Base-by-base conservation (phyloP, 2,329 filamentous ascomycete species). In the Blastomyces silverae region DNA sequence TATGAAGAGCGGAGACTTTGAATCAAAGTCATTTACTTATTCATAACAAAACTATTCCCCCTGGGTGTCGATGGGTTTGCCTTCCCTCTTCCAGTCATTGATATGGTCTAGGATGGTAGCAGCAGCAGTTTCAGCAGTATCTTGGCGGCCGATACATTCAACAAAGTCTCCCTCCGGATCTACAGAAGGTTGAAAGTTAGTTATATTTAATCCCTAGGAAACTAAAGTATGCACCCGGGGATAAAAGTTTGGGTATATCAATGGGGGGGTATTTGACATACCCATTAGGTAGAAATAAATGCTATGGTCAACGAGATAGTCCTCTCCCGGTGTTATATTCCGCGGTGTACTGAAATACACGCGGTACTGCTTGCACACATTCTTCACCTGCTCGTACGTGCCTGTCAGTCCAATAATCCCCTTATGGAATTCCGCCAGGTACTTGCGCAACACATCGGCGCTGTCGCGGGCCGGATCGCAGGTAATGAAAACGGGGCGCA, bases 231-330 rank as follows among this genome's bases (percentile, higher is more conserved):
- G 28, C 20, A 1, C 3, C n/a, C 17, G 17, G n/a, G 22, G 25
- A 50, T 25, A 31, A 37, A 48, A 25, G 28, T 17, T 4, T 10
- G 31, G 34, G 7, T 37, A 57, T 25, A 34, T n/a, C 25, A 39
- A 31, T 2, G 25, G 37, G 42, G 37, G 42, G 20, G n/a, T 52
- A 58, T 1, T 11, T 1, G 20, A 79, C 83, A 77, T 75, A 87
- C 85, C 85, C 94, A 99, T 99, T 70, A 99, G 80, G 78, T 99
- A 99, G 73, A 99, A 99, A 82, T 99, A 99, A 71, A 99, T 99
- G 77, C 92, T 97, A 80, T 99, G 94, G 77, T 99, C 94, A 15
- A 99, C 94, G 71, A 99, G 79, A 76, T 99, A 99, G 78, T 99
- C 94, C 81, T 97, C 90, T 0, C 93, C 94, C 0, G 92, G 89